A percentile compares a stretch with the other conserved stretches of the same genome.
These are phyloP conservation scores for Termitomyces sp. DNA, from an alignment of 768 basidiomycete species.

Conservation along the genomic window DNA sequence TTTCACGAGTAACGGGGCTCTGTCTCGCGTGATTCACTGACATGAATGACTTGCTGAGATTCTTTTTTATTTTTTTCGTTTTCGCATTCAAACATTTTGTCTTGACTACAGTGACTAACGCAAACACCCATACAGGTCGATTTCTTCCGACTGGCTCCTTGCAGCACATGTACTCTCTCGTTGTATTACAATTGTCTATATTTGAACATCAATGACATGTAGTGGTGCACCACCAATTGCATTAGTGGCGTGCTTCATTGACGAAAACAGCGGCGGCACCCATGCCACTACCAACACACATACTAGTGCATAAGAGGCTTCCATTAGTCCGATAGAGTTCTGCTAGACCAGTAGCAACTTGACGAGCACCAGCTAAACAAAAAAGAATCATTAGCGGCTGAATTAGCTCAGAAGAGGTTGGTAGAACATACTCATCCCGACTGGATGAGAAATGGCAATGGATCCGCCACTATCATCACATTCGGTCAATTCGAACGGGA, in stretches of 20 bases:
- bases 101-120: background rate
- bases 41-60: conserved; percentile 84
- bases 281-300: conserved; percentile 84
- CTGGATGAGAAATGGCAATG: conserved; percentile 78
- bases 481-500: background rate
- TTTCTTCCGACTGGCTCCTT: no score
- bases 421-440: conserved; percentile 73
- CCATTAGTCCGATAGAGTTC: conserved; percentile 70
- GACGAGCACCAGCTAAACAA: conserved; percentile 70
- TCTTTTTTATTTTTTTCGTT: conserved; percentile 41
- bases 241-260: conserved; percentile 46
- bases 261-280: conserved; percentile 81
- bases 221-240: background rate
- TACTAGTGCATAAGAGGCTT: conserved; percentile 74
- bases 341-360: conserved; percentile 85
- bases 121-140: background rate
- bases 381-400: conserved; percentile 9
- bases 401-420: background rate
- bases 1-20: conserved; percentile 28
- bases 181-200: background rate
- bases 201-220: background rate
- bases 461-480: conserved; percentile 67
- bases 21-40: conserved; percentile 59
- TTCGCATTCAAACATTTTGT: background rate
- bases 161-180: background rate